These are phyloP conservation scores for Microcos paniculata DNA, from an alignment of 345 rosid genomes.

Conservation along the genomic window DNA sequence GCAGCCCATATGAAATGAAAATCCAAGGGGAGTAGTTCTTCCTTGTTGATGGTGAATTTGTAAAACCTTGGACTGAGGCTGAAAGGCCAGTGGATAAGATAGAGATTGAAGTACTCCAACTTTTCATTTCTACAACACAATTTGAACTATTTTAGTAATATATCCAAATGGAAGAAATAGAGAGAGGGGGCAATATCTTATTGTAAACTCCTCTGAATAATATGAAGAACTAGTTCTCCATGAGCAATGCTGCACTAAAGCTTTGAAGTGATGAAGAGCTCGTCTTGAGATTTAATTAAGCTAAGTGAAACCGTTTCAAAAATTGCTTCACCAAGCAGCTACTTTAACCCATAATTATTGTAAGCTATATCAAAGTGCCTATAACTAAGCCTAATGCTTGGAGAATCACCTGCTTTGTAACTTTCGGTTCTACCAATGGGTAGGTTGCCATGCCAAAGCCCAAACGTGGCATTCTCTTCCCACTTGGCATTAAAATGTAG, in stretches of 20 bases:
- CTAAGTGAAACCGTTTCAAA: constrained; percentile 43
- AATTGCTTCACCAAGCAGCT: constrained; percentile 46
- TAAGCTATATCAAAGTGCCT: constrained; percentile 50
- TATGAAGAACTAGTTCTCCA: constrained; percentile 44
- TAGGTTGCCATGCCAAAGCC: not conserved
- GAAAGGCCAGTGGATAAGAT: constrained; percentile 78
- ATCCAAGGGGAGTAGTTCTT: constrained; percentile 59
- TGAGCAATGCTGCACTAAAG: constrained; percentile 63
- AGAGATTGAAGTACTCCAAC: not conserved
- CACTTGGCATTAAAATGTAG: not conserved
- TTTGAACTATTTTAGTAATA: not conserved
- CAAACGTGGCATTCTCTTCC: not conserved
- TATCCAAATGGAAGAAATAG: not conserved
- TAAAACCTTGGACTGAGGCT: constrained; percentile 57
- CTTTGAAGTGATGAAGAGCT: constrained; percentile 60
- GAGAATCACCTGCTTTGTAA: constrained; percentile 17
- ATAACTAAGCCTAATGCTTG: constrained; percentile 43
- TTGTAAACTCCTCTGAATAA: constrained; percentile 43
- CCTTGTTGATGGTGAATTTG: constrained; percentile 60
- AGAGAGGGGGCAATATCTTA: constrained; percentile 22
- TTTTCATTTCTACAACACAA: not conserved
- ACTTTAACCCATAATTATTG: constrained; percentile 34
- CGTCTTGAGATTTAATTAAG: constrained; percentile 44
- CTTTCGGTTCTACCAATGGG: not conserved
- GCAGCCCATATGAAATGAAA: constrained; percentile 61